These are phyloP conservation scores for Nothomitra cinnamomea DNA, from an alignment of 2,329 filamentous ascomycete genomes.

Conservation along the genomic window DNA sequence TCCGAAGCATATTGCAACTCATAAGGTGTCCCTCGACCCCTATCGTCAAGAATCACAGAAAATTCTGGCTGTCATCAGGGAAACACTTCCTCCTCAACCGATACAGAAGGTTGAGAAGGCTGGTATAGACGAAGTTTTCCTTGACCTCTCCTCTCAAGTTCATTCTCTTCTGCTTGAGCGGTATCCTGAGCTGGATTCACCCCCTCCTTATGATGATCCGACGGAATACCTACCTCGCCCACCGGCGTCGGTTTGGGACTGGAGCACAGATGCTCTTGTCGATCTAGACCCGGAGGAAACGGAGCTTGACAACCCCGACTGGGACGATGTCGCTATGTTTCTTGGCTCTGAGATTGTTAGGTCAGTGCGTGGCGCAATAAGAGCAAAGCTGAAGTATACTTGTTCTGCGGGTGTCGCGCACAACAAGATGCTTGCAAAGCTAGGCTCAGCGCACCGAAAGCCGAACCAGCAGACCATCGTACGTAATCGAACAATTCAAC, in stretches of 20 bases:
- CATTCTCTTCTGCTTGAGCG: slow-evolving; percentile 57
- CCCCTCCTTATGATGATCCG: slow-evolving; percentile 57
- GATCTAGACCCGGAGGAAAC: slow-evolving; percentile 56
- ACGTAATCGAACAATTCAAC: slow-evolving; percentile 60
- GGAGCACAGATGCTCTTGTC: slow-evolving; percentile 67
- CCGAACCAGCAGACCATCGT: slow-evolving; percentile 92
- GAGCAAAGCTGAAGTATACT: slow-evolving; percentile 61
- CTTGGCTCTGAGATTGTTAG: slow-evolving; percentile 82
- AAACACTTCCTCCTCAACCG: slow-evolving; percentile 41
- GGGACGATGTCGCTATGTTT: slow-evolving; percentile 82
- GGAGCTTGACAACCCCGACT: slow-evolving; percentile 74
- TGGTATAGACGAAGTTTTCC: slow-evolving; percentile 86
- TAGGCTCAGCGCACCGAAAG: slow-evolving; percentile 83
- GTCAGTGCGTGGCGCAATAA: slow-evolving; percentile 51
- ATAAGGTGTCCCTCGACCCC: slow-evolving; percentile 89
- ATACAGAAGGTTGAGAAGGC: slow-evolving; percentile 77
- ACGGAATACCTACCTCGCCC: slow-evolving; percentile 57
- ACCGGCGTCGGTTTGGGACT: slow-evolving; percentile 57
- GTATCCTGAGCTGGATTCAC: slow-evolving; percentile 53
- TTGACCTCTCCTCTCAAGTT: slow-evolving; percentile 77
- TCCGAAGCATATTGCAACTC: slow-evolving; percentile 59
- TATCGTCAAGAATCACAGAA: slow-evolving; percentile 72
- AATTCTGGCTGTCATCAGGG: slow-evolving; percentile 67
- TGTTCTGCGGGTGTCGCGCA: slow-evolving; percentile 77
- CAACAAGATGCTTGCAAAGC: slow-evolving; percentile 92